phyloP scores from a whole-genome alignment of 139 green algal species.

The Raphidocelis subcapitata region DNA sequence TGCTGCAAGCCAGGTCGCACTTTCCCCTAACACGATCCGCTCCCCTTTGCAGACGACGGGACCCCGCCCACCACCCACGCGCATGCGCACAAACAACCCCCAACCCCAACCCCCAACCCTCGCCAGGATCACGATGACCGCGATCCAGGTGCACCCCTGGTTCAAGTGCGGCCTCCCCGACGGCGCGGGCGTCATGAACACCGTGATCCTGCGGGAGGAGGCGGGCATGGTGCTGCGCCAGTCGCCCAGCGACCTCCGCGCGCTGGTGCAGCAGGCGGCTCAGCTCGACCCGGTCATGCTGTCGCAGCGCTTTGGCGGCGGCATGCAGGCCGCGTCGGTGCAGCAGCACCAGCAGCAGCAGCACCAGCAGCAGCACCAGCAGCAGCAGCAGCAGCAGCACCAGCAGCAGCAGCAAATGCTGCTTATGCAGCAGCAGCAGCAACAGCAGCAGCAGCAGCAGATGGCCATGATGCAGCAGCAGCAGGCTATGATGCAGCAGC shows the following conservation, averaged over 20 bases:
- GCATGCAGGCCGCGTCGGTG: no score
- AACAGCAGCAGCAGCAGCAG: no score
- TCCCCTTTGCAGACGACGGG: no score
- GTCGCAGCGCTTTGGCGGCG: not conserved
- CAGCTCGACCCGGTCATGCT: not conserved
- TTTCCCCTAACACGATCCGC: no score
- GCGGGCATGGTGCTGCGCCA: not conserved
- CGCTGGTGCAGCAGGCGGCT: conserved; percentile 21
- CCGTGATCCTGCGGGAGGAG: conserved; percentile 14
- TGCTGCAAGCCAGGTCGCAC: no score
- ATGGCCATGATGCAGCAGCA: no score
- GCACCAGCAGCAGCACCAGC: not conserved
- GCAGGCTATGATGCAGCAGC: no score
- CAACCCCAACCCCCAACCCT: not conserved
- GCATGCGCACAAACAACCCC: not conserved
- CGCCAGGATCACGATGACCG: conserved; percentile 29
- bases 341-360: conserved; percentile 13
- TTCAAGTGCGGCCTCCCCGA: conserved; percentile 47
- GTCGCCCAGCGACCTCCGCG: conserved; percentile 20
- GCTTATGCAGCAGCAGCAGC: no score
- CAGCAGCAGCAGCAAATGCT: not conserved
- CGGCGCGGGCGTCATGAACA: conserved; percentile 44
- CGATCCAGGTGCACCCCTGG: conserved; percentile 51
- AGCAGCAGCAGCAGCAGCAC: conserved; percentile 4
- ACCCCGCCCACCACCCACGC: no score